These are phyloP conservation scores for Fusarium nygamai DNA, from an alignment of 2,329 filamentous ascomycete genomes.

Conservation along the genomic window DNA sequence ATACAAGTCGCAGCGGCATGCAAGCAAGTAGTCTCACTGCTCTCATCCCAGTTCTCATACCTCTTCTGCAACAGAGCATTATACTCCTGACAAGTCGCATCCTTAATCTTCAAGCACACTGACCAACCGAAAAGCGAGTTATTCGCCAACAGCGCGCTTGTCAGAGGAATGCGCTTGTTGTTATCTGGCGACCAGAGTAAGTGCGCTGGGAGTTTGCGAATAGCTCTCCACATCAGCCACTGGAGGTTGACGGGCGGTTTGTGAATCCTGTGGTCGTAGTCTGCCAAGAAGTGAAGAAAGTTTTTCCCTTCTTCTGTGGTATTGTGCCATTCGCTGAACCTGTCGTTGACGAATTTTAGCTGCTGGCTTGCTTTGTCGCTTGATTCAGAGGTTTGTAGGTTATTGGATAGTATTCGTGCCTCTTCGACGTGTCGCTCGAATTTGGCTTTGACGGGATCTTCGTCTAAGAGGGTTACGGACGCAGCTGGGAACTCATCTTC, in stretches of 20 bases:
- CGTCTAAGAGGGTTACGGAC: neutral
- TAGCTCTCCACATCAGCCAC: neutral
- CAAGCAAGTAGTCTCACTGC: neutral
- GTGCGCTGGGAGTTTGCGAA: neutral
- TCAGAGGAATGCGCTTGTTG: neutral
- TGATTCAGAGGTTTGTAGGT: neutral
- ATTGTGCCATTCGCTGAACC: neutral
- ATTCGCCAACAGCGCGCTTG: neutral
- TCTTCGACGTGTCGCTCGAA: neutral
- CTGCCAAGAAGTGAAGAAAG: neutral
- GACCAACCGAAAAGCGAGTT: neutral
- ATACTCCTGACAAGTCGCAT: neutral
- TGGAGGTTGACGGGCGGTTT: neutral
- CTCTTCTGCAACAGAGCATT: neutral
- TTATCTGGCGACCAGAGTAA: neutral
- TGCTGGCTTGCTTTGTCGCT: neutral
- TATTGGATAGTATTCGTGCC: neutral
- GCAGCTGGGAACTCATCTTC: neutral
- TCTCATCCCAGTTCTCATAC: neutral
- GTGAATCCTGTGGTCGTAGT: neutral
- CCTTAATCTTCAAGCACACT: neutral
- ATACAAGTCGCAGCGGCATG: neutral
- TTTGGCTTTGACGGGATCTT: neutral
- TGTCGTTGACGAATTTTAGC: neutral
- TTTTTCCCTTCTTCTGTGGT: neutral